phyloP scores from a whole-genome alignment of 306 rosid species.

The Echinosophora koreensis region DNA sequence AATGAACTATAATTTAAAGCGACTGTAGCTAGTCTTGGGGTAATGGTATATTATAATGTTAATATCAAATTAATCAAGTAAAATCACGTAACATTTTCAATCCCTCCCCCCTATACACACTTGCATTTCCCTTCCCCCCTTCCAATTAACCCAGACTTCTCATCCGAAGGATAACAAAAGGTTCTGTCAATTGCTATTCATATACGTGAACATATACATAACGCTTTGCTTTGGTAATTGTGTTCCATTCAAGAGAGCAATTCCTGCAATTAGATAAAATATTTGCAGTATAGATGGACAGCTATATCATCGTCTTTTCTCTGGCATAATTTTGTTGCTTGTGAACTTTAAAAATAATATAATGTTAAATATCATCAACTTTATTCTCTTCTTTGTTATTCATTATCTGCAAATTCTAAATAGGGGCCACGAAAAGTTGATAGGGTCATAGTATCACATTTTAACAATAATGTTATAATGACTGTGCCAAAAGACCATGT shows the following conservation, averaged over 20 bases:
- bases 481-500: neutral
- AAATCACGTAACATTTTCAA: neutral
- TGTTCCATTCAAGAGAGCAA: constrained; percentile 37
- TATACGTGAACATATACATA: constrained; percentile 21
- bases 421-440: neutral
- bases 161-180: constrained; percentile 43
- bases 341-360: neutral
- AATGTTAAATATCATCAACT: neutral
- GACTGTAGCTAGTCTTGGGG: no score
- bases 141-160: neutral
- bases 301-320: constrained; percentile 57
- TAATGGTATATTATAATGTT: no score
- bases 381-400: constrained; percentile 14
- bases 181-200: constrained; percentile 50
- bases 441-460: constrained; percentile 21
- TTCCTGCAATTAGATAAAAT: constrained; percentile 35
- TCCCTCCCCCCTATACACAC: neutral
- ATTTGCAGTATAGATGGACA: constrained; percentile 47
- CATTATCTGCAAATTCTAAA: constrained; percentile 20
- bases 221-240: constrained; percentile 40
- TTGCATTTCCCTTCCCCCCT: neutral
- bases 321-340: neutral
- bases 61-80: neutral
- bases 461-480: neutral
- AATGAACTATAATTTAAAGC: no score